Conservation (phyloP, 768 basidiomycete genomes). For the Boletus pseudo-olivaceus region DNA sequence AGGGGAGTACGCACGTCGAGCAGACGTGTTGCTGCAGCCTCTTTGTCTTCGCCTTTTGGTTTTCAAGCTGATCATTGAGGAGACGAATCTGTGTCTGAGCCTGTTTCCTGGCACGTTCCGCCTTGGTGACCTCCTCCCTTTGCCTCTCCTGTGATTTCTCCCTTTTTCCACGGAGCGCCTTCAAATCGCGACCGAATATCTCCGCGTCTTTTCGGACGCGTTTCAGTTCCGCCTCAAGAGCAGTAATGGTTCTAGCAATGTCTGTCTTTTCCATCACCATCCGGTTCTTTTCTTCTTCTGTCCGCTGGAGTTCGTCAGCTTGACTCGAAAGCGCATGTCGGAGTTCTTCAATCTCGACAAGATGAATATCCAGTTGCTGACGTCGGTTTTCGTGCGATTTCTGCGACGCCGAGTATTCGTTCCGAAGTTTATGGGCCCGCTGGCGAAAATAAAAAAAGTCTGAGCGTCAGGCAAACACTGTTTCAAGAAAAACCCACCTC, state of each 20-base stretch:
- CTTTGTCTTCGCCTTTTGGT: constrained; percentile 39
- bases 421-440: constrained; percentile 60
- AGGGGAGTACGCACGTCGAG: constrained; percentile 43
- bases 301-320: constrained; percentile 57
- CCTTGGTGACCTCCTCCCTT: constrained; percentile 50
- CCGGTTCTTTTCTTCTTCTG: constrained; percentile 61
- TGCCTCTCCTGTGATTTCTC: constrained; percentile 54
- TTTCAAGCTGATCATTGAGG: constrained; percentile 63
- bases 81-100: constrained; percentile 60
- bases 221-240: constrained; percentile 68
- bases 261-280: constrained; percentile 60
- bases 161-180: constrained; percentile 61
- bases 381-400: constrained; percentile 68
- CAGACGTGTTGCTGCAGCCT: constrained; percentile 56
- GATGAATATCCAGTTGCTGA: constrained; percentile 68
- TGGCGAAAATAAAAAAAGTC: constrained; percentile 18
- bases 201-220: constrained; percentile 77
- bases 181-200: constrained; percentile 74
- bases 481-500: constrained; percentile 45
- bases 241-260: constrained; percentile 61
- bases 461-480: neutral
- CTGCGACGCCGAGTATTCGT: constrained; percentile 58
- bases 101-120: constrained; percentile 68
- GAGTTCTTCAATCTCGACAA: constrained; percentile 75
- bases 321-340: constrained; percentile 60